Evolutionary conservation across 2,329 filamentous ascomycete genomes (phyloP).

Genomic region (Fusarium duplospermum): DNA sequence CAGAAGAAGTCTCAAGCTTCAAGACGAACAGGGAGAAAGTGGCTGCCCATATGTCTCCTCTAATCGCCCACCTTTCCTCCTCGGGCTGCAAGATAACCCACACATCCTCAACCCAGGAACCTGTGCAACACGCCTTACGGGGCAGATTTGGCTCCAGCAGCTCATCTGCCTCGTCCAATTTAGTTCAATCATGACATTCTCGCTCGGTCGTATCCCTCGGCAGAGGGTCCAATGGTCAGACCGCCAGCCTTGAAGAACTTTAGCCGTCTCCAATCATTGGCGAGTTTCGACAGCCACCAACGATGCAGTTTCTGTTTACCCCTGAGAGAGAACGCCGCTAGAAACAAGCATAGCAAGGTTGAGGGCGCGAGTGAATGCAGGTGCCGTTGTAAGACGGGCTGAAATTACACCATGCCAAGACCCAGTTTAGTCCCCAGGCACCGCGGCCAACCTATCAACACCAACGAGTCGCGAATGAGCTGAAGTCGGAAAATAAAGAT

Average conservation of each 20-base stretch:
- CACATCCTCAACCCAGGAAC: neutral
- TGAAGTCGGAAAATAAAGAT: neutral
- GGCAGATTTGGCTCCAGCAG: neutral
- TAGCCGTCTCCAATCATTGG: constrained; percentile 1
- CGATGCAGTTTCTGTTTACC: constrained; percentile 1
- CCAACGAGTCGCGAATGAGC: neutral
- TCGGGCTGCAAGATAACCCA: neutral
- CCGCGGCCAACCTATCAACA: constrained; percentile 1
- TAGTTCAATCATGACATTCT: neutral
- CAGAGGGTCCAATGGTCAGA: neutral
- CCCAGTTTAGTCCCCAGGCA: neutral
- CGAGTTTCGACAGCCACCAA: neutral
- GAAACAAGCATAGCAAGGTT: neutral
- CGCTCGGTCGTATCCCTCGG: neutral
- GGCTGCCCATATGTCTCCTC: constrained; percentile 1
- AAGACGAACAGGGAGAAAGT: neutral
- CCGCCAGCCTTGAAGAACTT: neutral
- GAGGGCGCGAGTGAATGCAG: neutral
- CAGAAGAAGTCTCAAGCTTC: neutral
- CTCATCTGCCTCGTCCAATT: neutral
- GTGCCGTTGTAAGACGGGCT: constrained; percentile 7
- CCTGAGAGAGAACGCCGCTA: constrained; percentile 4
- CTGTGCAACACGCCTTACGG: constrained; percentile 1
- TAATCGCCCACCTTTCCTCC: neutral
- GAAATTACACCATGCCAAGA: constrained; percentile 8